Conservation (phyloP, 192 early-diverging fungal species). For the Backusella luteola region DNA sequence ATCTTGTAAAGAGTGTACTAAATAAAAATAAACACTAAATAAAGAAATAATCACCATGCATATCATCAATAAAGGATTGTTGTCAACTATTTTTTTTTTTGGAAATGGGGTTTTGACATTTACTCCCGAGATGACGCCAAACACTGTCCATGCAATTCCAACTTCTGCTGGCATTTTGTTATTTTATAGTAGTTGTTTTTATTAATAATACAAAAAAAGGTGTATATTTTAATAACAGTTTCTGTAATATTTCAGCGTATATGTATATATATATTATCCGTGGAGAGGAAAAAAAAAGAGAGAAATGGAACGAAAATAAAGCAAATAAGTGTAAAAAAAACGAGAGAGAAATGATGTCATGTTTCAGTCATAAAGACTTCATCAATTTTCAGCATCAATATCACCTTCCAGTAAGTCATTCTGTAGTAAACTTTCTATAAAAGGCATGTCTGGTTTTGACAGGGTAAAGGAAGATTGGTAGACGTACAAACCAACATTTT, state of each 20-base stretch:
- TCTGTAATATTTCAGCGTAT: not conserved
- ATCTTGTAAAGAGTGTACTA: slow-evolving; percentile 42
- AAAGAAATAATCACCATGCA: not conserved
- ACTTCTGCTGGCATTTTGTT: slow-evolving; percentile 28
- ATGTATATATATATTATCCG: not conserved
- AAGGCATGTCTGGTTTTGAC: slow-evolving; percentile 70
- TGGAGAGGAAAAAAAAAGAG: not conserved
- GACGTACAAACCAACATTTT: slow-evolving; percentile 68
- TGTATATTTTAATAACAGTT: not conserved
- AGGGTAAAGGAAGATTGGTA: slow-evolving; percentile 73
- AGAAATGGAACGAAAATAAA: not conserved
- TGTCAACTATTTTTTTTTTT: not conserved
- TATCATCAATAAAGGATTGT: not conserved
- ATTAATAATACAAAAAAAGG: not conserved
- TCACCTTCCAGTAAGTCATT: slow-evolving; percentile 55
- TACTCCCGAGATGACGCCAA: slow-evolving; percentile 33
- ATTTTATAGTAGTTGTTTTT: not conserved
- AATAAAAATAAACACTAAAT: slow-evolving; percentile 38
- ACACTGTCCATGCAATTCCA: slow-evolving; percentile 46
- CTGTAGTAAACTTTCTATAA: slow-evolving; percentile 74
- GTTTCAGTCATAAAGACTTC: not conserved
- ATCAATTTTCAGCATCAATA: slow-evolving; percentile 14
- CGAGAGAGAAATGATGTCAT: not conserved
- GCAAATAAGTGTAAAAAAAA: not conserved
- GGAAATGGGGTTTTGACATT: not conserved